These are phyloP conservation scores for Talaromyces thailandensis DNA, from an alignment of 495 filamentous ascomycete genomes.

Conservation along the genomic window DNA sequence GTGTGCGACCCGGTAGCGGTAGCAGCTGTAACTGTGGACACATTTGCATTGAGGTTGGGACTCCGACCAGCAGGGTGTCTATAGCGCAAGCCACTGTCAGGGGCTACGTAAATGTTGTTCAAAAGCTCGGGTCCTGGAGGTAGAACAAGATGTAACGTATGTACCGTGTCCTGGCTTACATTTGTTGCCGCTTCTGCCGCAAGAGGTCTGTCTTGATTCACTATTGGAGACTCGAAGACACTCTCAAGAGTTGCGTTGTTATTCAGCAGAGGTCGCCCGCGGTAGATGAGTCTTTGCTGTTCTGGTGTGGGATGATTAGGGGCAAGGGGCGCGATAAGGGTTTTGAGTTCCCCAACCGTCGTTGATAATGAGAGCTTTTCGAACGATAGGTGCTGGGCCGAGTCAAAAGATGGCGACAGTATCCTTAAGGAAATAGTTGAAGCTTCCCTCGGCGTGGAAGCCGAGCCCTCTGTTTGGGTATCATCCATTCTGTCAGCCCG, in stretches of 20 bases:
- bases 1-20: background rate
- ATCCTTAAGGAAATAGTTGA: conserved; percentile 48
- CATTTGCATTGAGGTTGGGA: background rate
- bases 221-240: conserved; percentile 46
- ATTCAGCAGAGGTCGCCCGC: conserved; percentile 48
- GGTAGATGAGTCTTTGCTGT: conserved; percentile 57
- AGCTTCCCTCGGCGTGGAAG: background rate
- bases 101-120: background rate
- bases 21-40: background rate
- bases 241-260: conserved; percentile 46
- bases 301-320: conserved; percentile 39
- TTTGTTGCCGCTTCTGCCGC: conserved; percentile 9
- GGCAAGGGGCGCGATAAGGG: conserved; percentile 47
- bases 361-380: conserved; percentile 40
- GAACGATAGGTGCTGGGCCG: conserved; percentile 46
- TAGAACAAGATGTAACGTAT: conserved; percentile 56
- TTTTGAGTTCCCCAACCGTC: conserved; percentile 53
- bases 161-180: conserved; percentile 33
- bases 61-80: conserved; percentile 5
- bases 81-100: conserved; percentile 6
- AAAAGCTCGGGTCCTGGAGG: conserved; percentile 21
- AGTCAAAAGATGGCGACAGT: conserved; percentile 52
- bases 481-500: background rate
- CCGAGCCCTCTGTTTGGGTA: background rate
- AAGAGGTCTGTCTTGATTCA: conserved; percentile 25